A percentile compares a stretch with the other conserved stretches of the same genome.
phyloP scores from a whole-genome alignment of 2,329 filamentous ascomycete genomes.

The Fusarium sublunatum region DNA sequence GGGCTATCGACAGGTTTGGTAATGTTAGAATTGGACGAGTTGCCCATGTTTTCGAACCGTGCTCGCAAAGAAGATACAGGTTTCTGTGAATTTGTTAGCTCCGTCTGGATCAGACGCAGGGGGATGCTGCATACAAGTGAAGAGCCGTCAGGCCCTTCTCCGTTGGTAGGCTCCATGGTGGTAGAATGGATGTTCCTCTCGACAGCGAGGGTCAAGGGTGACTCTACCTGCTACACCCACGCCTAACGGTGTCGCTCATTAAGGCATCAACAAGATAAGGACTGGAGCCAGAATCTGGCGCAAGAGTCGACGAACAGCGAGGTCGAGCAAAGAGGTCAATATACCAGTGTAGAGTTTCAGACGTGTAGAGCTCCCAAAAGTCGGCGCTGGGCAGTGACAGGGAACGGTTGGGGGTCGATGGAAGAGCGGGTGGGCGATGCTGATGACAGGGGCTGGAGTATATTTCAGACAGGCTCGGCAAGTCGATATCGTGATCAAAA shows the following conservation, averaged over 20 bases:
- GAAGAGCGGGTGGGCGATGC: conserved; percentile 32
- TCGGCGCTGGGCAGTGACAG: conserved; percentile 40
- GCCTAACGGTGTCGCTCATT: conserved; percentile 46
- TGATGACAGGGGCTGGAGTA: conserved; percentile 36
- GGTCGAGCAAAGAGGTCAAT: conserved; percentile 5
- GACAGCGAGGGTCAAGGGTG: conserved; percentile 48
- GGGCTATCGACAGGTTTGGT: conserved; percentile 39
- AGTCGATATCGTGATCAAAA: conserved; percentile 15
- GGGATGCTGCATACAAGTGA: conserved; percentile 71
- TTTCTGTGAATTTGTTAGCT: conserved; percentile 63
- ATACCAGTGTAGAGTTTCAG: conserved; percentile 12
- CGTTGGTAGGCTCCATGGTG: conserved; percentile 49
- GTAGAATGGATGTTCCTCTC: conserved; percentile 42
- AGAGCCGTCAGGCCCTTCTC: conserved; percentile 76
- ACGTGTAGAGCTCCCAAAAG: conserved; percentile 29
- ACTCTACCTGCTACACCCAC: conserved; percentile 54
- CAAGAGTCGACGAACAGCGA: neutral
- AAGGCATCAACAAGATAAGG: conserved; percentile 43
- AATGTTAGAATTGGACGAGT: conserved; percentile 34
- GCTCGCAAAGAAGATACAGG: conserved; percentile 84
- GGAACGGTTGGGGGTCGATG: conserved; percentile 43
- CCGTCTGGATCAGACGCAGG: neutral
- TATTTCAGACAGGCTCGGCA: conserved; percentile 23
- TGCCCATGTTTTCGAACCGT: conserved; percentile 79
- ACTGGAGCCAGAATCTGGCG: conserved; percentile 20